A percentile compares a stretch with the other conserved stretches of the same genome.
These are phyloP conservation scores for Scalesia atractyloides DNA, from an alignment of 129 eudicot genomes.

Conservation along the genomic window DNA sequence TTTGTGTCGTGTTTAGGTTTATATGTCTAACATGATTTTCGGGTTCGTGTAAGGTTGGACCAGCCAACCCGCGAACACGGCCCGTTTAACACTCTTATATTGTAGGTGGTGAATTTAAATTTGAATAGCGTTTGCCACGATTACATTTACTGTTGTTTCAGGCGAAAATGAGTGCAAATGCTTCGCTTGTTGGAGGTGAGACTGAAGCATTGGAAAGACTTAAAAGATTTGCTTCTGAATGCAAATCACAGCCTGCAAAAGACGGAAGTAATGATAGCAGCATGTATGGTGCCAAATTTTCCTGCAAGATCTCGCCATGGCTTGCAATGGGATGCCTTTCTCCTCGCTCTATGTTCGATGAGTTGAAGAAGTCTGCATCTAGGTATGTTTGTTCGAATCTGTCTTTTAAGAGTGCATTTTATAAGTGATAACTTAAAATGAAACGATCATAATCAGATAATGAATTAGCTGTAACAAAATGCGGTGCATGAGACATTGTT, in stretches of 20 bases:
- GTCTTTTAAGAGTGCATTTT: background rate
- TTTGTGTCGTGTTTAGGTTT: no score
- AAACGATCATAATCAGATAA: background rate
- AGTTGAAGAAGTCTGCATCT: constrained; percentile 79
- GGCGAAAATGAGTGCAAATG: constrained; percentile 75
- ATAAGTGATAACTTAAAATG: background rate
- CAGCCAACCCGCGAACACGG: no score
- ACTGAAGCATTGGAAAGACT: constrained; percentile 88
- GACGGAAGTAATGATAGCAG: constrained; percentile 66
- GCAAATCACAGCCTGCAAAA: constrained; percentile 72
- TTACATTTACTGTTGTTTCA: constrained; percentile 27
- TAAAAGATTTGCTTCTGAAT: constrained; percentile 76
- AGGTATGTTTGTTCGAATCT: constrained; percentile 40
- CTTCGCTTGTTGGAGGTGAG: constrained; percentile 90
- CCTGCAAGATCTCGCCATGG: constrained; percentile 97
- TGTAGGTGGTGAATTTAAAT: no score
- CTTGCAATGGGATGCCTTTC: constrained; percentile 97
- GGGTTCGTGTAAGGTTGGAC: no score
- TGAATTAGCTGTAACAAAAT: background rate
- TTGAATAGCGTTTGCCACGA: background rate
- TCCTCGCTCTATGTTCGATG: constrained; percentile 93
- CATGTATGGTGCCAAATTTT: constrained; percentile 87
- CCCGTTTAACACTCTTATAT: no score
- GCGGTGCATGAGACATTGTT: no score
- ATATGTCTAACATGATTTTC: no score